Percentiles rank a stretch among this genome's conserved stretches.
These are phyloP conservation scores for Saccharomyces hybrid DNA, from an alignment of 1,139 yeast genomes.

Conservation along the genomic window DNA sequence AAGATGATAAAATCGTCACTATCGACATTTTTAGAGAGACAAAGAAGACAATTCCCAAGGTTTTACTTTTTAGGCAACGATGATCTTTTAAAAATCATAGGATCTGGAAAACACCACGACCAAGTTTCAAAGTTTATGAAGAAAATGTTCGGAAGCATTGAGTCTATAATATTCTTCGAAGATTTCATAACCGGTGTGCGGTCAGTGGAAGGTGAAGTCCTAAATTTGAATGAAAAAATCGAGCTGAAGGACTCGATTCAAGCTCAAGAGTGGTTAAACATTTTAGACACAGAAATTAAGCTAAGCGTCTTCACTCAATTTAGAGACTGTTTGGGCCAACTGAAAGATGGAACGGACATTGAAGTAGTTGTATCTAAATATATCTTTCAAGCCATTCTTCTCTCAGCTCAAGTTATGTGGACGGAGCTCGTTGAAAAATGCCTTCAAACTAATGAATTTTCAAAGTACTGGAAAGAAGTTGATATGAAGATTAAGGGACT, in stretches of 20 bases:
- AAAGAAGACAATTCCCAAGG: constrained; percentile 70
- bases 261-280: constrained; percentile 49
- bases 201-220: constrained; percentile 59
- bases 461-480: constrained; percentile 5
- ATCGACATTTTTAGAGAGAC: constrained; percentile 71
- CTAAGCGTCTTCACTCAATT: constrained; percentile 40
- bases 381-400: constrained; percentile 54
- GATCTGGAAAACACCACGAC: constrained; percentile 47
- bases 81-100: constrained; percentile 76
- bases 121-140: constrained; percentile 54
- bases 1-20: constrained; percentile 57
- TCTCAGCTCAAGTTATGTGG: constrained; percentile 56
- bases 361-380: constrained; percentile 20
- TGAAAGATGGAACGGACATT: constrained; percentile 11
- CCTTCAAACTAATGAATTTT: constrained; percentile 7
- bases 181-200: constrained; percentile 42
- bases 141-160: constrained; percentile 68
- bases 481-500: background rate
- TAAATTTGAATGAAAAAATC: constrained; percentile 42
- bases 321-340: constrained; percentile 26
- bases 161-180: constrained; percentile 38
- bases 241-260: constrained; percentile 27
- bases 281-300: constrained; percentile 50
- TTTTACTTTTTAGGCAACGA: constrained; percentile 89
- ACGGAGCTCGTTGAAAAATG: constrained; percentile 39